Base-by-base conservation (phyloP, 768 basidiomycete genomes). In the Boletus rufocinnamomeus region DNA sequence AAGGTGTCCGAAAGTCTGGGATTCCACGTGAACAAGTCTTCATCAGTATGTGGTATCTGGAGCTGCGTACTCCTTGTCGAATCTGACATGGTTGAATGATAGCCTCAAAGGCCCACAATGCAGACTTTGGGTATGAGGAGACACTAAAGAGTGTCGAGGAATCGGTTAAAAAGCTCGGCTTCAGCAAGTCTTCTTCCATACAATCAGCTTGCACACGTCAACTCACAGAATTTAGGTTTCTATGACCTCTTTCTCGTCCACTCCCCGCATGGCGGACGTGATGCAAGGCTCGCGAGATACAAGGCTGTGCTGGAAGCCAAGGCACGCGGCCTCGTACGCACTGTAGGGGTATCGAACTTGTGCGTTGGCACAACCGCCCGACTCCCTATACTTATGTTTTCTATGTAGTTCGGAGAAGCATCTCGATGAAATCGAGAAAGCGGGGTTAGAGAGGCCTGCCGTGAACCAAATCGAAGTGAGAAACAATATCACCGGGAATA, bases 241-340 rank as follows among this genome's bases (percentile, higher is more conserved):
- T 75, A 79, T 60, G 80, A 81, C 63, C 70, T 83, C 35, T 81
- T 75, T 62, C 75, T 83, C 10, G 72, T 82, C 34, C 82, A 82
- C 58, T 73, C 77, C 37, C 76, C 81, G 0, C 60, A 69, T 35
- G 71, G 74, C 1, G 80, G 79, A 5, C 74, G 62, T 35, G 70
- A 69, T 21, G 68, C 67, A 28, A 74, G 81, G 17, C 64, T 82
- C 11, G 68, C 69, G 38, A 77, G 69, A 16, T 82, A 78, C 66
- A 74, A 65, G 54, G 78, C 74, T 2, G 66, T 82, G 19, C 55
- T 74, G 14, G 70, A 77, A 21, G 66, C 71, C 19, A 69, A 72
- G 49, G 50, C 52, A 13, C 72, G 64, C 14, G 77, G 81, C 21
- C 75, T 78, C 50, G 68, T 77, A 56, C 67, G 73, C 40, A 68